Conservation (phyloP, 2,329 filamentous ascomycete genomes). For the Sporothrix globosa region DNA sequence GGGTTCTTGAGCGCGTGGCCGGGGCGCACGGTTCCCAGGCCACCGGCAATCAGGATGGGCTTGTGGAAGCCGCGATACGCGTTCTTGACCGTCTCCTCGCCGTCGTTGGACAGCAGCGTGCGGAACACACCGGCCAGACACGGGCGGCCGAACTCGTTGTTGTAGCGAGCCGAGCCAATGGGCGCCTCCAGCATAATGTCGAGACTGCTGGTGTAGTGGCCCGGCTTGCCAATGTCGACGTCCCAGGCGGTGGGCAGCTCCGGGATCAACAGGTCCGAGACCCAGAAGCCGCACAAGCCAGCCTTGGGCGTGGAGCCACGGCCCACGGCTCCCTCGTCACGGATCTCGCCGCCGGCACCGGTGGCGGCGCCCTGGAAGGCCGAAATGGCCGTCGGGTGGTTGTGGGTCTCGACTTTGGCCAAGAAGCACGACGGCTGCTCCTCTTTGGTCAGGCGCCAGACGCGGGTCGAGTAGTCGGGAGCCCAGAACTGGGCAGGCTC, state of each 20-base stretch:
- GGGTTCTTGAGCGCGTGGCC: constrained; percentile 87
- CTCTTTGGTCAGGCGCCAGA: constrained; percentile 87
- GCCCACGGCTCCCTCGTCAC: constrained; percentile 93
- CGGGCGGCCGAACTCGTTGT: constrained; percentile 97
- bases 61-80: constrained; percentile 96
- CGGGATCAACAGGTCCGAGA: constrained; percentile 91
- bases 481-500: constrained; percentile 78
- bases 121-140: constrained; percentile 89
- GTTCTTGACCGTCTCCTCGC: constrained; percentile 48
- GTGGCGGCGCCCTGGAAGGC: constrained; percentile 92
- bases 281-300: constrained; percentile 88
- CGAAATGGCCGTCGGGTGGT: constrained; percentile 93
- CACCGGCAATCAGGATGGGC: constrained; percentile 97
- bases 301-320: constrained; percentile 91
- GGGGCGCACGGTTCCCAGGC: constrained; percentile 87
- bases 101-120: constrained; percentile 74
- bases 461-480: constrained; percentile 80
- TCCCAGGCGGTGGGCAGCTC: constrained; percentile 86
- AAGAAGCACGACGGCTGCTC: constrained; percentile 72
- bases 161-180: constrained; percentile 92
- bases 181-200: constrained; percentile 98
- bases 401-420: constrained; percentile 98
- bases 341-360: constrained; percentile 91
- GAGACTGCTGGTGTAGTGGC: constrained; percentile 88
- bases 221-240: constrained; percentile 82